Evolutionary conservation across 1,139 yeast genomes (phyloP).

Genomic region (Nakaseomyces kungkrabaensis): DNA sequence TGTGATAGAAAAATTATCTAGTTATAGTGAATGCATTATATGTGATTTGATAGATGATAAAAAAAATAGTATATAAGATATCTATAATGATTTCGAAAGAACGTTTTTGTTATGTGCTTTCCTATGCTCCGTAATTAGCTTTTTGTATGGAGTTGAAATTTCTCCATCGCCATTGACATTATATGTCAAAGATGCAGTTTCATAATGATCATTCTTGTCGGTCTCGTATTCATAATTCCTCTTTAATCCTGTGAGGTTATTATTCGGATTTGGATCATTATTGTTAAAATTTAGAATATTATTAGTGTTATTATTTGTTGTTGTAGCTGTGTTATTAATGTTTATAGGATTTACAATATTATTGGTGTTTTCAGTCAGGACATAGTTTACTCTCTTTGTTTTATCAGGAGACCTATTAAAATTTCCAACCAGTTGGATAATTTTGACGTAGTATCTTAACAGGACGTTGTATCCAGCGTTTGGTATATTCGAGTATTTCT

Average conservation of each 20-base stretch:
- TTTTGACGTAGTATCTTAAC: constrained; percentile 49
- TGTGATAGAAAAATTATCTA: too few species aligned
- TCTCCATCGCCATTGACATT: neutral
- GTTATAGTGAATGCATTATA: too few species aligned
- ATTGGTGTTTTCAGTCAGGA: neutral
- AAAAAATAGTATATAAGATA: neutral
- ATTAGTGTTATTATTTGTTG: neutral
- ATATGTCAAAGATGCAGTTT: neutral
- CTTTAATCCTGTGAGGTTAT: neutral
- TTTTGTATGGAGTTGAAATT: neutral
- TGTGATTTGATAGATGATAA: neutral
- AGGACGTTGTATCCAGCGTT: constrained; percentile 36
- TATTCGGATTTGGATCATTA: neutral
- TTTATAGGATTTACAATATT: neutral
- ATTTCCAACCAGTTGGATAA: constrained; percentile 51
- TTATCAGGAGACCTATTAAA: constrained; percentile 23
- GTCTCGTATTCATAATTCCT: neutral
- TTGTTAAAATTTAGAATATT: neutral
- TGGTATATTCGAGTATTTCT: constrained; percentile 2
- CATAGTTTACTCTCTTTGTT: constrained; percentile 18
- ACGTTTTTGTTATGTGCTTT: neutral
- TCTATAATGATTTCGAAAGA: neutral
- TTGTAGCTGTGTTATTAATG: neutral
- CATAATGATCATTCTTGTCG: neutral
- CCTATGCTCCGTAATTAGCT: neutral